Evolutionary conservation across 148 eudicot genomes (phyloP), one percentile per base, ranked within the genome.

Genomic region (Cornus controversa): DNA sequence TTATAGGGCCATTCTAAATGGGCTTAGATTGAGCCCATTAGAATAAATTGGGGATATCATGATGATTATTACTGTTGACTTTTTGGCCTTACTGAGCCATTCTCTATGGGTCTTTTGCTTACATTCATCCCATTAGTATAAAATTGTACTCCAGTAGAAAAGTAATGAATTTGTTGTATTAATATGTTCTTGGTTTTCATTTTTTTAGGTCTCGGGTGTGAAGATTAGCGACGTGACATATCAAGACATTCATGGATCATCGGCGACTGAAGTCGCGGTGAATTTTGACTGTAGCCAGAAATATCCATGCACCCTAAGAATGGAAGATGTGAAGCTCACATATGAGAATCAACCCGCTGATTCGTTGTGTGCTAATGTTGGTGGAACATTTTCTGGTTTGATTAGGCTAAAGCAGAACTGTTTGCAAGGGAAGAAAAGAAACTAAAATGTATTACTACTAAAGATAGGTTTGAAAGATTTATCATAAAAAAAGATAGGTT

Each of bases 231-330:
- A 73, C 26, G 75, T 78, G 34, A 70, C 63, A 70, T 78, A 70
- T 67, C 71, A 86, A 82, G 86, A 86, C 65, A 86, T 88, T 9
- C 84, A 78, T 22, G 91, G 91, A 29, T 25, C 75, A 78, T 78
- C 80, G 3, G 75, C 80, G 25, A 68, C 80, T 1, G 23, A 29
- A 72, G 72, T 79, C 0, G 81, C 81, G 0, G 66, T 79, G 36
- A 66, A 65, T 24, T 66, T 79, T 50, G 66, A 72, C 13, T 79
- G 81, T 13, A 79, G 81, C 53, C 72, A 66, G 37, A 47, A 53
- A 9, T 10, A 72, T 22, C 81, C 79, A 22, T 83, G 82, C 58
- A 66, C 69, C 11, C 75, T 83, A 22, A 71, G 27, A 53, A 27
- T 83, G 62, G 58, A 72, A 50, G 82, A 83, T 67, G 74, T 83